A percentile compares a stretch with the other conserved stretches of the same genome.
Conservation (phyloP, 257 asterid species). For the Coffea canephora region DNA sequence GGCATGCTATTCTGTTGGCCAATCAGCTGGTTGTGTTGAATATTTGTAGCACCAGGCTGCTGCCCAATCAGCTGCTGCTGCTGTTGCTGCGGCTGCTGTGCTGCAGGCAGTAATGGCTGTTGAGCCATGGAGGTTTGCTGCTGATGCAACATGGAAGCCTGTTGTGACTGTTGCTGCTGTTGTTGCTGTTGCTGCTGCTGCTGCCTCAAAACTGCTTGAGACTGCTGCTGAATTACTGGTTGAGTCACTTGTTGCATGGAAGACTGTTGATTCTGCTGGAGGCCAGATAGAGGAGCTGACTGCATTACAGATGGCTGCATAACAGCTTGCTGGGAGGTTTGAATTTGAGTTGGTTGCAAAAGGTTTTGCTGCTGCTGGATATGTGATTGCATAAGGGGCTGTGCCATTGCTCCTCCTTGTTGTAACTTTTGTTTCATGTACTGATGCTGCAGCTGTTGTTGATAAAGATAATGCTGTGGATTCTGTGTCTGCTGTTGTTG, state of each 20-base stretch:
- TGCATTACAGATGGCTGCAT: slow-evolving; percentile 81
- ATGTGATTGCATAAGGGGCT: slow-evolving; percentile 69
- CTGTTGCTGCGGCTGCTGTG: slow-evolving; percentile 64
- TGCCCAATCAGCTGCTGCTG: slow-evolving; percentile 57
- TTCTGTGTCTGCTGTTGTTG: slow-evolving; percentile 65
- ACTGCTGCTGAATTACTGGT: slow-evolving; percentile 76
- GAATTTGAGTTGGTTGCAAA: slow-evolving; percentile 71
- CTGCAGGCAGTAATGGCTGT: slow-evolving; percentile 49
- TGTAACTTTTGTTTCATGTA: slow-evolving; percentile 68
- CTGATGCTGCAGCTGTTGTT: slow-evolving; percentile 77
- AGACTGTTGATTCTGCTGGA: slow-evolving; percentile 76
- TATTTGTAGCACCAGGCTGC: slow-evolving; percentile 58
- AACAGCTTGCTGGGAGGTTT: slow-evolving; percentile 78
- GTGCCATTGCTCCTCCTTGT: slow-evolving; percentile 69
- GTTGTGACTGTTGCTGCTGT: slow-evolving; percentile 60
- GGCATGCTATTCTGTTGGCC: slow-evolving; percentile 66
- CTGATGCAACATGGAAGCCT: slow-evolving; percentile 53
- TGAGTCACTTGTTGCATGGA: slow-evolving; percentile 72
- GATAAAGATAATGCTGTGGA: slow-evolving; percentile 67
- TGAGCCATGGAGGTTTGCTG: slow-evolving; percentile 59
- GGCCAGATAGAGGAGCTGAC: slow-evolving; percentile 56
- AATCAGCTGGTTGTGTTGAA: slow-evolving; percentile 75
- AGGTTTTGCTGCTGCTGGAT: slow-evolving; percentile 57
- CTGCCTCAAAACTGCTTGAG: slow-evolving; percentile 80
- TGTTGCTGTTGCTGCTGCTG: slow-evolving; percentile 45